A percentile compares a stretch with the other conserved stretches of the same genome.
Conservation (phyloP, 495 filamentous ascomycete genomes). For the Aspergillus haitiensis region DNA sequence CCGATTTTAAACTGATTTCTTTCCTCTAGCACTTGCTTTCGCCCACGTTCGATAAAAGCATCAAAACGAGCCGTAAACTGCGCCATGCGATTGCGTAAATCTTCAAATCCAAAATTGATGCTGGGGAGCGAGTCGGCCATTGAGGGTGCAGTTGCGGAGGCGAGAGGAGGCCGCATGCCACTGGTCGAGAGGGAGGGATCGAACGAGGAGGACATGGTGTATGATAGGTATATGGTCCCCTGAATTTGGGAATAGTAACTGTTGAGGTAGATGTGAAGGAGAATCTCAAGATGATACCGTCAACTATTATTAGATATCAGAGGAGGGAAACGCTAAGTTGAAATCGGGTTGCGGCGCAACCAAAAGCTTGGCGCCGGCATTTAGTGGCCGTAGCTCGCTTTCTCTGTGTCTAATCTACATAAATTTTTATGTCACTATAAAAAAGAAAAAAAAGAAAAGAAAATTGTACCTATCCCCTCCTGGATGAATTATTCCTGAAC, state of each 20-base stretch:
- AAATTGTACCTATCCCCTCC: neutral
- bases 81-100: constrained; percentile 90
- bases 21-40: constrained; percentile 87
- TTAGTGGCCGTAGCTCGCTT: neutral
- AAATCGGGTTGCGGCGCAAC: constrained; percentile 41
- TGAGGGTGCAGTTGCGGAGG: constrained; percentile 55
- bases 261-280: neutral
- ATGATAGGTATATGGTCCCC: neutral
- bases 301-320: neutral
- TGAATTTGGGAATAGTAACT: neutral
- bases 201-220: constrained; percentile 66
- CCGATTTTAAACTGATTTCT: constrained; percentile 91
- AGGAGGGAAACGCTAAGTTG: constrained; percentile 2
- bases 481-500: constrained; percentile 30
- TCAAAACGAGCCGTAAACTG: constrained; percentile 91
- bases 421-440: neutral
- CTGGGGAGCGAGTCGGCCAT: constrained; percentile 82
- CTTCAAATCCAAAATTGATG: constrained; percentile 95
- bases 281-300: neutral
- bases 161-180: constrained; percentile 68
- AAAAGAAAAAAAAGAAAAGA: constrained; percentile 3
- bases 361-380: constrained; percentile 20
- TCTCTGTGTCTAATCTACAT: neutral
- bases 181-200: constrained; percentile 76
- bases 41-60: constrained; percentile 85